Evolutionary conservation across 2,329 filamentous ascomycete species (phyloP), one percentile per base, ranked within the genome.

Genomic region (Tolypocladium album): DNA sequence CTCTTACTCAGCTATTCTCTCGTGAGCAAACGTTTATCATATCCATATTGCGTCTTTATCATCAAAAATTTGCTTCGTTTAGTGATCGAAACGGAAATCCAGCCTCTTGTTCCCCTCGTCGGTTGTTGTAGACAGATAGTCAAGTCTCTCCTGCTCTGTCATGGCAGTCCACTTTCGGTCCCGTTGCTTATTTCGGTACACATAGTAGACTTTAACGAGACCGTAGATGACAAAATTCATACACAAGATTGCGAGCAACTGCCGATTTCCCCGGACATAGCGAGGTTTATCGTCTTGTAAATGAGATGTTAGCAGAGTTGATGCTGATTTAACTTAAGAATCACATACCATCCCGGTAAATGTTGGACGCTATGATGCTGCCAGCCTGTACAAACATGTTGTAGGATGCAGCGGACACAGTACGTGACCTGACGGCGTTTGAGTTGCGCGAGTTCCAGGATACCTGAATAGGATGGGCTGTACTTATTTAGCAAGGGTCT

Each of bases 391-490:
- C 76, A 22, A 72, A 73, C 76, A 81, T 81, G 66, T 87, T 88
- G 72, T 87, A 88, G 11, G 86, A 63, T 0, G 83, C 84, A 0
- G 80, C 79, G 0, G 81, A 81, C 13, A 88, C 82, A 0, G 85
- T 83, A 3, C 86, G 74, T 0, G 84, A 87, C 2, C 84, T 77
- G 1, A 88, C 85, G 2, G 80, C 79, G 36, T 84, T 83, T 1
- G 83, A 80, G 66, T 88, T 88, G 58, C 83, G 78, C 3, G 82
- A 84, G 1, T 80, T 85, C 70, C 84, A 81, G 0, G 79, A 82
- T 0, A 87, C 84, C 17, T 80, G 67, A 40, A 75, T 72, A n/a
- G 71, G 70, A 36, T 73, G 71, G 22, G 65, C 66, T 67, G 27
- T 9, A 58, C 4, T 13, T 9, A 58, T 1, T 73, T 38, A 55